These are phyloP conservation scores for Alternaria atra DNA, from an alignment of 2,329 filamentous ascomycete genomes.

Conservation along the genomic window DNA sequence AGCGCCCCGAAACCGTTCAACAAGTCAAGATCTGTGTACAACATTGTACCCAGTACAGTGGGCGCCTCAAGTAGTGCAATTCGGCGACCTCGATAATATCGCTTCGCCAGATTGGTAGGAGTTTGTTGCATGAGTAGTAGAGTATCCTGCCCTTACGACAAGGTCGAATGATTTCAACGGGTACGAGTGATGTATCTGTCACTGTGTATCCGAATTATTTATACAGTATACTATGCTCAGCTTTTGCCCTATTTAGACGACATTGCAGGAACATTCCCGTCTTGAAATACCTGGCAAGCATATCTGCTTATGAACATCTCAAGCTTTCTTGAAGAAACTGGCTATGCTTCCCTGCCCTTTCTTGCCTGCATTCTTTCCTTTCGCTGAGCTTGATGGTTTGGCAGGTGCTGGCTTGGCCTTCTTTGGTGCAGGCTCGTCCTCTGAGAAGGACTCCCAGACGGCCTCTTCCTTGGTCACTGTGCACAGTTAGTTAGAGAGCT, in stretches of 20 bases:
- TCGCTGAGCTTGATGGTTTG: constrained; percentile 55
- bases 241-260: background rate
- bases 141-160: background rate
- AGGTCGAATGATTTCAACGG: background rate
- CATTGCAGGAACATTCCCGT: background rate
- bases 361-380: constrained; percentile 60
- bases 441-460: constrained; percentile 92
- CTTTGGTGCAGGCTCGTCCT: constrained; percentile 75
- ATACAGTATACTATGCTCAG: background rate
- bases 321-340: constrained; percentile 89
- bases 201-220: background rate
- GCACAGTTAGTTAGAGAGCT: constrained; percentile 19
- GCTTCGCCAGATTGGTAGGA: constrained; percentile 1
- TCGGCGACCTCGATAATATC: constrained; percentile 15
- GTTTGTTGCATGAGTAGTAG: background rate
- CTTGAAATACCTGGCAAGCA: background rate
- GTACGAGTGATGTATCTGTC: background rate
- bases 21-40: constrained; percentile 24
- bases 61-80: constrained; percentile 7
- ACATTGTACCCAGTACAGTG: constrained; percentile 1
- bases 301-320: constrained; percentile 1
- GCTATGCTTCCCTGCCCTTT: constrained; percentile 81
- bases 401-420: constrained; percentile 60
- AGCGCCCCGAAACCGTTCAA: constrained; percentile 8
- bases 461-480: constrained; percentile 85